A percentile compares a stretch with the other conserved stretches of the same genome.
Evolutionary conservation across 352 stramenopile genomes (phyloP).

Genomic region (Globisporangium recalcitrans): DNA sequence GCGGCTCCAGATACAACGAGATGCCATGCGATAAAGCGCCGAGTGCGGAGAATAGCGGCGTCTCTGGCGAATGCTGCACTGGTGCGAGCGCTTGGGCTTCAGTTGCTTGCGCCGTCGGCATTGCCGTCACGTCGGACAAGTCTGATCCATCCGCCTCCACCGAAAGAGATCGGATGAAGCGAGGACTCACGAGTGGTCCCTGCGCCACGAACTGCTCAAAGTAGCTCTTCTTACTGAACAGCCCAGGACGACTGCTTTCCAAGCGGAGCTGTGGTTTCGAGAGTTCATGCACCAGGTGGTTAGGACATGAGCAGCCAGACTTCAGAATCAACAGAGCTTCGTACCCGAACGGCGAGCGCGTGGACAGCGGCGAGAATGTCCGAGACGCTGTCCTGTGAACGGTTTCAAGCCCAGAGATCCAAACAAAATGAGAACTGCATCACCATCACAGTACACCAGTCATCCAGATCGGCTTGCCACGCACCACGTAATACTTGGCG

Average conservation of each 20-base stretch:
- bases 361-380: slow-evolving; percentile 50
- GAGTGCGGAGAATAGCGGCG: not conserved
- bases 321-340: not conserved
- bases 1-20: slow-evolving; percentile 1
- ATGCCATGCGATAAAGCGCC: not conserved
- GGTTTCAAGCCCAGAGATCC: not conserved
- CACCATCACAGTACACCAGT: not conserved
- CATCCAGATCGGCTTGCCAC: not conserved
- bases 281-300: not conserved
- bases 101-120: not conserved
- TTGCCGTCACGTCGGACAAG: slow-evolving; percentile 6
- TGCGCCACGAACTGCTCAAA: slow-evolving; percentile 17
- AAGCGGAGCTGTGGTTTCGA: slow-evolving; percentile 17
- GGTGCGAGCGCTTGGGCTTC: not conserved
- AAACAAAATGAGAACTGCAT: not conserved
- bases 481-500: slow-evolving; percentile 92
- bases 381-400: slow-evolving; percentile 39
- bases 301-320: not conserved
- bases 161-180: slow-evolving; percentile 22
- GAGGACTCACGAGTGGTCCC: slow-evolving; percentile 18
- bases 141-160: slow-evolving; percentile 18
- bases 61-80: not conserved
- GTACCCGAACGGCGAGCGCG: slow-evolving; percentile 46
- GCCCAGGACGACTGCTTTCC: slow-evolving; percentile 10
- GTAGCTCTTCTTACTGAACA: slow-evolving; percentile 16